Evolutionary conservation across 1,139 yeast species (phyloP).

Genomic region (Geotrichum restrictum): DNA sequence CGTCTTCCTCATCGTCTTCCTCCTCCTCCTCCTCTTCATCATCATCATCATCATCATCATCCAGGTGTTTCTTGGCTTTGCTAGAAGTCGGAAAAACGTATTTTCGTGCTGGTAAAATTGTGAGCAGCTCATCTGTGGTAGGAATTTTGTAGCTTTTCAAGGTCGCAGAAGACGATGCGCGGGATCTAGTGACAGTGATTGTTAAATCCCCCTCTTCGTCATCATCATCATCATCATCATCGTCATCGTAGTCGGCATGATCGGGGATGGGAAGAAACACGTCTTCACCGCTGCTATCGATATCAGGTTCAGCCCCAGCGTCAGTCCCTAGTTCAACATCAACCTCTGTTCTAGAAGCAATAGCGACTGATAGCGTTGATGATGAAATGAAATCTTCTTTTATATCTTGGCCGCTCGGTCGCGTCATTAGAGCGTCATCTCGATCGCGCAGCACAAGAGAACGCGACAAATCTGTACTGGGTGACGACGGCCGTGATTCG

Average conservation of each 20-base stretch:
- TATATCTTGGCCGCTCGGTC: neutral
- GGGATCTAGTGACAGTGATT: neutral
- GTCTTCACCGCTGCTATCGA: neutral
- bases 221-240: neutral
- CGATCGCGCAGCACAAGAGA: too few species aligned
- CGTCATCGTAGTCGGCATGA: neutral
- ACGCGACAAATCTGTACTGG: too few species aligned
- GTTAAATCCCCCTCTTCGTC: too few species aligned
- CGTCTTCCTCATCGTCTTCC: neutral
- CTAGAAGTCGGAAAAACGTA: neutral
- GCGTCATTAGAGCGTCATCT: too few species aligned
- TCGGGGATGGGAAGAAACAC: neutral
- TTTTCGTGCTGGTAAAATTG: conserved; percentile 12
- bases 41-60: conserved; percentile 1
- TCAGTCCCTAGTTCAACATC: neutral
- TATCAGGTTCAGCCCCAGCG: neutral
- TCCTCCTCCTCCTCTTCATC: conserved; percentile 4
- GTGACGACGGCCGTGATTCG: too few species aligned
- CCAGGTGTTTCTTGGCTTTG: neutral
- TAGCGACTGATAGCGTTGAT: neutral
- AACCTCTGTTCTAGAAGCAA: too few species aligned
- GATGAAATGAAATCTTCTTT: neutral
- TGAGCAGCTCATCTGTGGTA: conserved; percentile 7
- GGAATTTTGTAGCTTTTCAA: neutral
- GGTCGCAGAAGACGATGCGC: neutral